Base-by-base conservation (phyloP, 768 basidiomycete genomes). In the Mycena pura region DNA sequence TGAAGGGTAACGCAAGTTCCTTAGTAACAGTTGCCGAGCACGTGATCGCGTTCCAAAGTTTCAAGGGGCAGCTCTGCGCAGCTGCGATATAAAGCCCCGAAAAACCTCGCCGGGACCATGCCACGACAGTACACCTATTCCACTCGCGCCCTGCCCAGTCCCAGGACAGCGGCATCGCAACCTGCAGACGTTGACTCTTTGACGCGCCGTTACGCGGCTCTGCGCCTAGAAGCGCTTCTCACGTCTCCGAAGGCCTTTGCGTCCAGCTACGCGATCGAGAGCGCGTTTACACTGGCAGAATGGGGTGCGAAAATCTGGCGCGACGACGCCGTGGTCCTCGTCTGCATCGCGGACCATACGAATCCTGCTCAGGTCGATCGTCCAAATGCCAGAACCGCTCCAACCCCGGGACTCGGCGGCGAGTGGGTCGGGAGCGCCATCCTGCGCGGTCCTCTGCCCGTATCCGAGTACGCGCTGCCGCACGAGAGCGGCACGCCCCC, bases 171-270 rank as follows among this genome's bases (percentile, higher is more conserved):
- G 8, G 2, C 38, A n/a, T 48, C 48, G 27, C 65, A 39, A 6
- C 64, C 64, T 5, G 8, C 50, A 1, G 34, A 66, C 24, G 21
- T 66, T 17, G 11, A 29, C 21, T 10, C 22, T 13, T 3, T 62
- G 3, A 27, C 47, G 1, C 15, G 49, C 5, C 39, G 28, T 51
- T 66, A 66, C 25, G 65, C 61, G n/a, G 25, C 46, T 3, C 9
- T 62, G 22, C 65, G 65, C 3, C 60, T 66, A 6, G 65, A 66
- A 17, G 65, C 65, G 17, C 65, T 66, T 19, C 32, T 52, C 5
- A 51, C 65, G n/a, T 53, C 61, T 21, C 65, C 65, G 1, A 29
- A 25, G 2, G 65, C 65, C 5, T 66, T 66, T 22, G 65, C 3
- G 14, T 66, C 65, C 15, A 50, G 46, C 4, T 46, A 58, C 38